Conservation (phyloP, 306 rosid genomes). For the Mimosa bimucronata region DNA sequence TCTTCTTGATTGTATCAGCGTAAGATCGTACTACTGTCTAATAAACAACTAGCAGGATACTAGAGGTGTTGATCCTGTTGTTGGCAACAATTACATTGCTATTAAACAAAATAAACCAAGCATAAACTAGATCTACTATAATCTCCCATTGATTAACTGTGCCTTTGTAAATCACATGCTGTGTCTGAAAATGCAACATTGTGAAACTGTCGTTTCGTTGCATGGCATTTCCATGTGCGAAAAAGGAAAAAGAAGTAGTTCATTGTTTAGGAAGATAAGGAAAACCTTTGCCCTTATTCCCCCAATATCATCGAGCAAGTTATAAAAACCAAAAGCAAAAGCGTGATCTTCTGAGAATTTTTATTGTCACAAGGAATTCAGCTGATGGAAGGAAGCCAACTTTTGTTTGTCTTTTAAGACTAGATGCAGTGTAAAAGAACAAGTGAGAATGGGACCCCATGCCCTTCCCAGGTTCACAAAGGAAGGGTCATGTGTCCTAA, state of each 20-base stretch:
- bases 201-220: conserved; percentile 42
- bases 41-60: conserved; percentile 14
- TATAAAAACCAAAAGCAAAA: conserved; percentile 43
- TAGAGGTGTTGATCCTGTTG: neutral
- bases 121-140: conserved; percentile 34
- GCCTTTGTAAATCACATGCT: conserved; percentile 53
- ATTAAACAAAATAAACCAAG: conserved; percentile 37
- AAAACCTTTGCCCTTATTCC: conserved; percentile 4
- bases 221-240: conserved; percentile 46
- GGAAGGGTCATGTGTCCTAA: conserved; percentile 63
- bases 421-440: conserved; percentile 60
- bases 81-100: conserved; percentile 11
- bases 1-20: neutral
- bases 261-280: conserved; percentile 33
- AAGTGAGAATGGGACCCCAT: conserved; percentile 61
- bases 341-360: conserved; percentile 3
- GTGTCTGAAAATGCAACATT: conserved; percentile 47
- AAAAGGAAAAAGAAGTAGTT: conserved; percentile 23
- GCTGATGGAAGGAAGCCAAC: conserved; percentile 35
- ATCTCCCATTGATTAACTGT: conserved; percentile 39
- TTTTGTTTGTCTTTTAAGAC: conserved; percentile 33
- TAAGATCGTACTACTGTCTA: neutral
- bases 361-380: conserved; percentile 34
- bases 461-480: conserved; percentile 42
- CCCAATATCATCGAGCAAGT: conserved; percentile 25